A percentile compares a stretch with the other conserved stretches of the same genome.
Conservation (phyloP, 345 rosid species). For the Rhizophora mangle region DNA sequence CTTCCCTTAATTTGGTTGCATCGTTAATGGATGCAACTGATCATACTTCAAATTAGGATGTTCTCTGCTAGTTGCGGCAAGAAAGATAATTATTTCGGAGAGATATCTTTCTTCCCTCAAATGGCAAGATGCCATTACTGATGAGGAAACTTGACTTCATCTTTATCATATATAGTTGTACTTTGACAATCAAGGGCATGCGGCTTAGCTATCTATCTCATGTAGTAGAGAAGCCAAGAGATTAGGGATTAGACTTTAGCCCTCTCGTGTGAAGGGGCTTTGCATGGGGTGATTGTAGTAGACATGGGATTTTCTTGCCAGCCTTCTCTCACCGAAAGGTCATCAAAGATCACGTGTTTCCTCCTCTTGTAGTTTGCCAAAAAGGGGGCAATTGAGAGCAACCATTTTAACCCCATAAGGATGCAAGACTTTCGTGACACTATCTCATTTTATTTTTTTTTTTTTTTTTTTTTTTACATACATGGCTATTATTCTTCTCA, state of each 20-base stretch:
- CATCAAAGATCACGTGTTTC: constrained; percentile 40
- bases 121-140: too few relatives aligned
- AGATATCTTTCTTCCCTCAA: too few relatives aligned
- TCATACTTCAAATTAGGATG: too few relatives aligned
- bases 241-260: not conserved
- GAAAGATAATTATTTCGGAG: too few relatives aligned
- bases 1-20: too few relatives aligned
- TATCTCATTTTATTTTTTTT: constrained; percentile 1
- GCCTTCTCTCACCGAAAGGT: constrained; percentile 39
- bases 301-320: not conserved
- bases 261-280: constrained; percentile 23
- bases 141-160: too few relatives aligned
- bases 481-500: constrained; percentile 5
- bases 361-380: constrained; percentile 23
- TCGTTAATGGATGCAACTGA: too few relatives aligned
- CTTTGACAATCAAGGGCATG: too few relatives aligned
- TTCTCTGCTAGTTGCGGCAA: too few relatives aligned
- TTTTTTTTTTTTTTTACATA: not conserved
- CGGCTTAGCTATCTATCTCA: not conserved
- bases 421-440: constrained; percentile 35
- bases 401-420: constrained; percentile 27
- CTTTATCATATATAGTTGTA: too few relatives aligned
- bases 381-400: constrained; percentile 16
- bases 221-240: not conserved
- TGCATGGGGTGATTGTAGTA: constrained; percentile 2